phyloP scores from a whole-genome alignment of 2,329 filamentous ascomycete genomes.

The Fusarium sp. region DNA sequence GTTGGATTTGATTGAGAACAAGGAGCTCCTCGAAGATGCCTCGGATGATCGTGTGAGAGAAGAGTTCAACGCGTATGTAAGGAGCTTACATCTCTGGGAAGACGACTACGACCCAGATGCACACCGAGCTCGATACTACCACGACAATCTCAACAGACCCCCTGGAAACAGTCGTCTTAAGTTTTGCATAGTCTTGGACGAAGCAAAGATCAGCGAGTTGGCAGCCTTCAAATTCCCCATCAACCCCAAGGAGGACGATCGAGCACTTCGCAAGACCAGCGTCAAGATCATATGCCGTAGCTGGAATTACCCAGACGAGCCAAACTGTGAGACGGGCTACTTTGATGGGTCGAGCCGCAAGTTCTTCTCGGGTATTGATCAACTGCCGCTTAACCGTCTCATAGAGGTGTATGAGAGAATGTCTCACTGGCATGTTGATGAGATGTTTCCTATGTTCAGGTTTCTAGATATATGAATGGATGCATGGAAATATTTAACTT shows the following conservation, averaged over 20 bases:
- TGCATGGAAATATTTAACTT: no score
- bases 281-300: conserved; percentile 10
- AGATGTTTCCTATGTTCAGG: not conserved
- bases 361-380: not conserved
- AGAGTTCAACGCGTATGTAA: conserved; percentile 22
- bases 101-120: not conserved
- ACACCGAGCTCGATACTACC: not conserved
- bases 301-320: not conserved
- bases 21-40: conserved; percentile 12
- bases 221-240: not conserved
- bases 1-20: conserved; percentile 17
- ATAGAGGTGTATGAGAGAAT: not conserved
- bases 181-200: conserved; percentile 19
- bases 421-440: not conserved
- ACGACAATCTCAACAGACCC: conserved; percentile 11
- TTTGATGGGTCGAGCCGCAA: not conserved
- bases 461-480: not conserved
- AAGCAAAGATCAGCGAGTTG: not conserved
- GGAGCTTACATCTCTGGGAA: conserved; percentile 8
- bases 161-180: not conserved
- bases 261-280: not conserved
- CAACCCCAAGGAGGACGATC: not conserved
- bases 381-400: not conserved
- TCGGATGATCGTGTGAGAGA: conserved; percentile 29
- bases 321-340: not conserved